Evolutionary conservation across 202 grass and related monocot species (phyloP).

Genomic region (Setaria italica): DNA sequence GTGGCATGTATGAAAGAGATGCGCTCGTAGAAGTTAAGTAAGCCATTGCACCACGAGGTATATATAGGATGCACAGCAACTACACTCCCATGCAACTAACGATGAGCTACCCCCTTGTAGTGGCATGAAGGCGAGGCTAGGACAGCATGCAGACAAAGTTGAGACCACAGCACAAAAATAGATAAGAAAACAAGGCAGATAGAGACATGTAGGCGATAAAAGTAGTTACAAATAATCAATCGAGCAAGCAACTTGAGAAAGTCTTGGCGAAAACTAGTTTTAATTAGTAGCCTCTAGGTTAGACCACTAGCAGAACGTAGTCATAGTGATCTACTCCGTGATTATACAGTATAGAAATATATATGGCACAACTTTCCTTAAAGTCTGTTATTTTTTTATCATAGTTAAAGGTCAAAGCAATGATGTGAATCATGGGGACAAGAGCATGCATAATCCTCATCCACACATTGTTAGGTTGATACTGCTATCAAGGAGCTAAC

Average conservation of each 20-base stretch:
- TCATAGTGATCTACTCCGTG: neutral
- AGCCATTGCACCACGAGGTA: conserved; percentile 30
- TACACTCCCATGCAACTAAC: conserved; percentile 51
- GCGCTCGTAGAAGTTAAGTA: conserved; percentile 45
- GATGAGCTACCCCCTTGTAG: conserved; percentile 23
- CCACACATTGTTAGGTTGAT: conserved; percentile 35
- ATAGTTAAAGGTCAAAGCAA: conserved; percentile 4
- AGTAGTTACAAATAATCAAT: conserved; percentile 10
- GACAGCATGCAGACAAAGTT: conserved; percentile 62
- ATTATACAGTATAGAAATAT: conserved; percentile 20
- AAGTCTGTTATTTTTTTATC: conserved; percentile 32
- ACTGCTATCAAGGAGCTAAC: conserved; percentile 31
- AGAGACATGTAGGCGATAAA: conserved; percentile 4
- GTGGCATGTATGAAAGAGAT: conserved; percentile 38
- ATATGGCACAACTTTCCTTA: conserved; percentile 19
- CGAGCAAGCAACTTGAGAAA: conserved; percentile 16
- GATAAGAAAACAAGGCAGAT: conserved; percentile 41
- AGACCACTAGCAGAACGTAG: neutral
- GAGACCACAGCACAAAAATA: conserved; percentile 36
- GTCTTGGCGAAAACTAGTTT: conserved; percentile 17
- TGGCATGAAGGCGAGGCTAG: conserved; percentile 31
- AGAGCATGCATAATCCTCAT: conserved; percentile 15
- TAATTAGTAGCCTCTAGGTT: conserved; percentile 29
- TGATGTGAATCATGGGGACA: conserved; percentile 48
- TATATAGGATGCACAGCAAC: conserved; percentile 27